These are phyloP conservation scores for Gamarada debralockiae DNA, from an alignment of 495 filamentous ascomycete species.

Conservation along the genomic window DNA sequence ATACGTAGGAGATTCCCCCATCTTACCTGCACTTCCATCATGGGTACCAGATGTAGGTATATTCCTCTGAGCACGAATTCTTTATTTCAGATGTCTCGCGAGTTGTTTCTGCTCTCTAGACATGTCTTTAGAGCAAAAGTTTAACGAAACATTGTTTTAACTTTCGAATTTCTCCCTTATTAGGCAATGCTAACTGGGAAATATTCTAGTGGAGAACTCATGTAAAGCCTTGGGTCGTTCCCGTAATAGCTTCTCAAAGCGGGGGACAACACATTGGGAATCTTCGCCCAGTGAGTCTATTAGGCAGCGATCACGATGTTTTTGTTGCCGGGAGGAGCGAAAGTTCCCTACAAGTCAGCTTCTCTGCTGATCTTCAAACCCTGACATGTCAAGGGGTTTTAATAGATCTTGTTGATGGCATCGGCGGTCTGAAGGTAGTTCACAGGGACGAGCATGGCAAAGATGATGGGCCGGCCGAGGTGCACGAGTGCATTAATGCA, in stretches of 20 bases:
- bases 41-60: not conserved
- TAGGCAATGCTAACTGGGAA: no score
- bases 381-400: not conserved
- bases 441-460: not conserved
- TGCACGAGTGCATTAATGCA: not conserved
- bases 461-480: not conserved
- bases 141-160: no score
- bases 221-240: not conserved
- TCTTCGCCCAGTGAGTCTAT: not conserved
- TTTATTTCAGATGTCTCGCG: conserved; percentile 1
- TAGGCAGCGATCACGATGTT: not conserved
- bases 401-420: not conserved
- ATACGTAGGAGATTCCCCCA: not conserved
- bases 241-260: not conserved
- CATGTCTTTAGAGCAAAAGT: no score
- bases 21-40: not conserved
- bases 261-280: not conserved
- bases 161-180: no score
- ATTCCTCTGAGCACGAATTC: conserved; percentile 1
- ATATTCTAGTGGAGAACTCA: not conserved
- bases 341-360: not conserved
- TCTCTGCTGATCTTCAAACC: not conserved
- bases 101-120: no score
- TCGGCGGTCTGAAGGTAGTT: not conserved
- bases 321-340: not conserved